Evolutionary conservation across 495 filamentous ascomycete species (phyloP).

Genomic region (Venustampulla echinocandica): DNA sequence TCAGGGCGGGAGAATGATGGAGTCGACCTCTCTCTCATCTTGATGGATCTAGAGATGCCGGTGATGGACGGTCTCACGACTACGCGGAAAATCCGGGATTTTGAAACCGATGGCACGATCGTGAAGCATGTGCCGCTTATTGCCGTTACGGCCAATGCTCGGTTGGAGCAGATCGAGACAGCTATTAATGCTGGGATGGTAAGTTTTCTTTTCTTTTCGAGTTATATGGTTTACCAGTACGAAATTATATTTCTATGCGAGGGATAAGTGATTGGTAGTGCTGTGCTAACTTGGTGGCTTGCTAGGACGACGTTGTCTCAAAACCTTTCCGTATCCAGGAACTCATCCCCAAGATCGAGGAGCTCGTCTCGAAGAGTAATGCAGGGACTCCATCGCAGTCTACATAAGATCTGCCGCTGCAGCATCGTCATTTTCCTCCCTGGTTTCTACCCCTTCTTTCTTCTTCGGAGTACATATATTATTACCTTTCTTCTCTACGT

Average conservation of each 20-base stretch:
- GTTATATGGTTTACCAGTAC: no score
- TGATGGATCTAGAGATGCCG: constrained; percentile 86
- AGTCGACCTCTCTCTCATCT: constrained; percentile 45
- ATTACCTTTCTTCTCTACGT: no score
- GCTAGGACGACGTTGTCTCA: constrained; percentile 61
- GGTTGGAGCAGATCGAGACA: constrained; percentile 55
- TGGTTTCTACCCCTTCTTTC: no score
- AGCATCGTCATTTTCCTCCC: no score
- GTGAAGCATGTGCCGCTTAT: constrained; percentile 59
- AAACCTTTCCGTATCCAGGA: constrained; percentile 66
- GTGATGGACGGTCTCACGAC: constrained; percentile 71
- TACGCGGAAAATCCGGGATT: constrained; percentile 54
- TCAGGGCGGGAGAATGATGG: constrained; percentile 16
- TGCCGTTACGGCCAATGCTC: constrained; percentile 69
- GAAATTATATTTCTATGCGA: no score
- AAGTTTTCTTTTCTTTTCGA: no score
- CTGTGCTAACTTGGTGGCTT: no score
- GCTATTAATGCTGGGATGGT: constrained; percentile 64
- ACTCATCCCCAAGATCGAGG: constrained; percentile 51
- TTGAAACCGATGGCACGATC: constrained; percentile 44
- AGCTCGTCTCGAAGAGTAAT: background rate
- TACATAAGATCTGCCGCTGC: no score
- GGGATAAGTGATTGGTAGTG: no score
- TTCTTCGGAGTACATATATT: no score
- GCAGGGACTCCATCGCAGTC: background rate